Base-by-base conservation (phyloP, 352 stramenopile genomes). In the Labyrinthula sp. region DNA sequence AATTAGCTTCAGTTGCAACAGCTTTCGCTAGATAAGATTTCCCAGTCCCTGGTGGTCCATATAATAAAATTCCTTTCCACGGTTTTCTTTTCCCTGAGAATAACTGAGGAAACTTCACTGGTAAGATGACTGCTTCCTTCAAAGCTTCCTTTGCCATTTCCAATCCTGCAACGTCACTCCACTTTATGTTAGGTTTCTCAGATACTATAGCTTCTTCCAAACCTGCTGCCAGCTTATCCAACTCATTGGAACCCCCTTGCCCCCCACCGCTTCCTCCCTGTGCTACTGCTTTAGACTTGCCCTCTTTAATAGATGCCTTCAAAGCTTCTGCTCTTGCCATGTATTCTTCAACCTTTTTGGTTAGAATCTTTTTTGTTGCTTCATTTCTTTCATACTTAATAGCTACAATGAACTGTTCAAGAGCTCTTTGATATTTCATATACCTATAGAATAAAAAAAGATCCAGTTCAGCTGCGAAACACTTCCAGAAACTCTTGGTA, bases 81-180 rank as follows among this genome's bases (percentile, higher is more conserved):
- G 66, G 67, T 22, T 54, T 27, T 12, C 73, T 48, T 47, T 84
- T 79, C 27, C 75, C 77, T 7, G 76, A 91, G 62, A 97, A 98
- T 1, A 98, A 67, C 62, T 98, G 82, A 14, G 88, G 88, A 58
- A 96, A 95, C 12, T 73, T 67, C 2, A 72, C 71, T 17, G 88
- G 86, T 24, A 97, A 62, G 46, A 95, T 95, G 5, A 95, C 83
- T n/a, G 83, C 86, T 59, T 97, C 88, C 59, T 97, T 95, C n/a
- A 99, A 59, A 12, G 81, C 77, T 23, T 93, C 81, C 57, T 99
- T 99, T 0, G 89, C 89, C 26, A 68, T 66, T 34, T 93, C 82
- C 18, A 99, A 62, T 30, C 89, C 89, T 21, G 89, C 88, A 12
- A 99, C 87, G 57, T 97, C 89, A 20, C 92, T 77, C 79, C 79